Percentiles rank a stretch among this genome's conserved stretches.
phyloP scores from a whole-genome alignment of 306 rosid species.

The Astragalus membranaceus region DNA sequence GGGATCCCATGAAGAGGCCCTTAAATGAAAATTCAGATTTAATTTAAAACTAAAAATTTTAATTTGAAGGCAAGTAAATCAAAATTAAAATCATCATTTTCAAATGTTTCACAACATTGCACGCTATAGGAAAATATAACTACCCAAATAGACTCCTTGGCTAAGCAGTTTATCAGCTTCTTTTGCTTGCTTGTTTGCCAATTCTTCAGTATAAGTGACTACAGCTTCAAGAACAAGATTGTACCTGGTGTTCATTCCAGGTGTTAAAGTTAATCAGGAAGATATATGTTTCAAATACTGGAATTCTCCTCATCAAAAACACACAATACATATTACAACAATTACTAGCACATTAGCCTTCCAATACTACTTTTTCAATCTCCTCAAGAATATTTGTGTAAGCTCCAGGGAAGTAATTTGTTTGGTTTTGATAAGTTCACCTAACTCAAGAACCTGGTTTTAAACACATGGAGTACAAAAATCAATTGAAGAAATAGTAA shows the following conservation, averaged over 20 bases:
- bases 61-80: not conserved
- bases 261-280: not conserved
- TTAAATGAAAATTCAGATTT: conserved; percentile 20
- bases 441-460: conserved; percentile 65
- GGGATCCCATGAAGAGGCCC: conserved; percentile 86
- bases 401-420: conserved; percentile 73
- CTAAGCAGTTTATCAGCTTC: conserved; percentile 62
- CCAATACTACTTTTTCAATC: conserved; percentile 51
- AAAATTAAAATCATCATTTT: not conserved
- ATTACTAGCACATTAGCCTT: not conserved
- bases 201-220: conserved; percentile 55
- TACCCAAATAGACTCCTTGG: conserved; percentile 63
- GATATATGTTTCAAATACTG: not conserved
- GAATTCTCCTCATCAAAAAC: not conserved
- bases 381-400: conserved; percentile 48
- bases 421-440: conserved; percentile 56
- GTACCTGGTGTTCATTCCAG: conserved; percentile 39
- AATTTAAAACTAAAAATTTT: not conserved
- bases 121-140: not conserved
- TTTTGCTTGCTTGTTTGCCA: conserved; percentile 62
- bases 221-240: conserved; percentile 61
- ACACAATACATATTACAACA: not conserved
- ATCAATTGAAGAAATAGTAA: not conserved
- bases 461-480: not conserved
- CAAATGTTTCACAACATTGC: not conserved